A percentile compares a stretch with the other conserved stretches of the same genome.
Conservation (phyloP, 768 basidiomycete species). For the Amanita jacksonii region DNA sequence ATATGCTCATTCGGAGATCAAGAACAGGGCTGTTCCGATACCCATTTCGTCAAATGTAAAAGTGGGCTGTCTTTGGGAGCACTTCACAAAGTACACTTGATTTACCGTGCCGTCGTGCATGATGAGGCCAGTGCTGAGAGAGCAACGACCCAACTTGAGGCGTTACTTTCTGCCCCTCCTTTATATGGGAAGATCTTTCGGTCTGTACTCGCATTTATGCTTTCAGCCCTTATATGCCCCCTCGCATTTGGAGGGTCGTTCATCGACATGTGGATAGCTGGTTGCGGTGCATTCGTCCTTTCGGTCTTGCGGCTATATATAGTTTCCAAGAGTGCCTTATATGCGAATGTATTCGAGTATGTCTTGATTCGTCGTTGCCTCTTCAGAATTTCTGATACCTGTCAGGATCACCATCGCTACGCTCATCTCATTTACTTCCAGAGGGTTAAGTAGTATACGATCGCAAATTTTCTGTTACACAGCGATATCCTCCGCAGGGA, state of each 20-base stretch:
- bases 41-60: constrained; percentile 76
- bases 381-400: not conserved
- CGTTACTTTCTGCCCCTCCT: constrained; percentile 52
- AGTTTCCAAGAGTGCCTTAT: constrained; percentile 67
- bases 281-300: constrained; percentile 55
- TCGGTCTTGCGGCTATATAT: constrained; percentile 64
- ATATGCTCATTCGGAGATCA: constrained; percentile 87
- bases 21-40: constrained; percentile 83
- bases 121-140: constrained; percentile 82
- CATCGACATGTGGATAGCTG: constrained; percentile 80
- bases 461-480: constrained; percentile 83
- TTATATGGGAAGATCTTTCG: constrained; percentile 55
- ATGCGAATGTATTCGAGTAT: constrained; percentile 90
- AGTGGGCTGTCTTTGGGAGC: constrained; percentile 76
- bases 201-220: constrained; percentile 56
- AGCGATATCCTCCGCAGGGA: constrained; percentile 79
- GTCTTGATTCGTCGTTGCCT: constrained; percentile 17
- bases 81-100: constrained; percentile 73
- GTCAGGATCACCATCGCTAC: constrained; percentile 74
- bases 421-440: constrained; percentile 69
- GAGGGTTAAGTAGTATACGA: constrained; percentile 73
- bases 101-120: constrained; percentile 85
- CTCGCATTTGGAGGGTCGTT: constrained; percentile 80
- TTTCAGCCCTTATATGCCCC: constrained; percentile 74
- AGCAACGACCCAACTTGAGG: constrained; percentile 55